Evolutionary conservation across 768 basidiomycete species (phyloP), one percentile per base, ranked within the genome.

Genomic region (Pisolithus tinctorius): DNA sequence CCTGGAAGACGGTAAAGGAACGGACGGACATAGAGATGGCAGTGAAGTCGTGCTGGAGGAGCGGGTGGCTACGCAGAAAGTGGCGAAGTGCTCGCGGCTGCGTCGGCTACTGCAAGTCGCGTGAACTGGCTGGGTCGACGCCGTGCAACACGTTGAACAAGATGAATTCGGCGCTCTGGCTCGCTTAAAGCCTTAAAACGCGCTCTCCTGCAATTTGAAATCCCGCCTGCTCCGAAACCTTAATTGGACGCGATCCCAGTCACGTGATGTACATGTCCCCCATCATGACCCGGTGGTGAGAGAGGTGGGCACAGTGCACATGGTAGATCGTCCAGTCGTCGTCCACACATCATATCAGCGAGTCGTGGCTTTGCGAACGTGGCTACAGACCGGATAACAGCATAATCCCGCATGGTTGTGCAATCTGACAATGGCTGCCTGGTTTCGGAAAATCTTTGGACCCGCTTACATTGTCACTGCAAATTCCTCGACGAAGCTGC

Each of bases 1-100:
- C 83, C 57, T 80, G 79, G 63, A 84, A 85, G 51, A 85, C 80
- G 46, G 80, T 79, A 61, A 85, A 85, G 41, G 74, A 71, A 51
- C 79, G 77, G 58, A 72, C 65, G 61, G 80, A 74, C 81, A 84
- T 83, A 51, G 39, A 42, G 50, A 30, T 41, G 20, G 44, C 39
- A 50, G 52, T 53, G 42, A 50, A 10, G 42, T 43, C 36, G 31
- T 29, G 26, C 46, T 37, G 31, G 37, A 10, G 44, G 25, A 43
- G 48, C 43, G 25, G 45, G 37, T 41, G 45, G 42, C 37, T 42
- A 56, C 48, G 57, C 47, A 23, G 27, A 49, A 38, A 27, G 39
- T 42, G 17, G 17, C 11, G 26, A 20, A 36, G 39, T 38, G 45
- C 16, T 36, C n/a, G 38, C 37, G 43, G 29, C 23, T 31, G 20